Evolutionary conservation across 2,329 filamentous ascomycete species (phyloP).

Genomic region (Pseudogymnoascus sp.): DNA sequence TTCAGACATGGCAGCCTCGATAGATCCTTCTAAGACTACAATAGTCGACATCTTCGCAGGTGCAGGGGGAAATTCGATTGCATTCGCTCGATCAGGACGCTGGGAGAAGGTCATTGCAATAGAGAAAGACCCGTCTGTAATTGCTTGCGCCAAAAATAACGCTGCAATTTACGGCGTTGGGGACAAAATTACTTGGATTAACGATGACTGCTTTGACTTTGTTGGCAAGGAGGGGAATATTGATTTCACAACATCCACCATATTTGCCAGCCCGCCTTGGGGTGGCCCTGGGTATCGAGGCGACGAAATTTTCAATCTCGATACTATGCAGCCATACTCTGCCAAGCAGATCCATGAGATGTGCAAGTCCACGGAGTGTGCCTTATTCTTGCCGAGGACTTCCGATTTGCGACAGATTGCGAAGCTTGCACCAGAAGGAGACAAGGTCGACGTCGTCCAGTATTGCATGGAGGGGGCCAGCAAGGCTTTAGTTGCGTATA

Average conservation of each 20-base stretch:
- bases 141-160: slow-evolving; percentile 90
- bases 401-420: slow-evolving; percentile 77
- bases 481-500: slow-evolving; percentile 65
- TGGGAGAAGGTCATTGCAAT: slow-evolving; percentile 84
- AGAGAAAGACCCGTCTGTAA: slow-evolving; percentile 70
- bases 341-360: slow-evolving; percentile 53
- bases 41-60: slow-evolving; percentile 88
- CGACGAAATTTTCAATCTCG: slow-evolving; percentile 70
- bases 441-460: slow-evolving; percentile 68
- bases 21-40: slow-evolving; percentile 20
- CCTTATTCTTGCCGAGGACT: slow-evolving; percentile 77
- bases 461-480: slow-evolving; percentile 88
- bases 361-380: slow-evolving; percentile 53
- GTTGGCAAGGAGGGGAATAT: slow-evolving; percentile 40
- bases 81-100: slow-evolving; percentile 72
- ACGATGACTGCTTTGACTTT: slow-evolving; percentile 72
- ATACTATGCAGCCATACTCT: slow-evolving; percentile 81
- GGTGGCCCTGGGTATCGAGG: slow-evolving; percentile 59
- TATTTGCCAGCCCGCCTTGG: slow-evolving; percentile 70
- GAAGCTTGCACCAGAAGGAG: slow-evolving; percentile 37
- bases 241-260: slow-evolving; percentile 31
- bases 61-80: slow-evolving; percentile 87
- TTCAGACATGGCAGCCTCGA: slow-evolving; percentile 29
- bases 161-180: slow-evolving; percentile 74
- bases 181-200: slow-evolving; percentile 74